Evolutionary conservation across 345 rosid species (phyloP), one percentile per base, ranked within the genome.

Genomic region (Anacardium occidentale): DNA sequence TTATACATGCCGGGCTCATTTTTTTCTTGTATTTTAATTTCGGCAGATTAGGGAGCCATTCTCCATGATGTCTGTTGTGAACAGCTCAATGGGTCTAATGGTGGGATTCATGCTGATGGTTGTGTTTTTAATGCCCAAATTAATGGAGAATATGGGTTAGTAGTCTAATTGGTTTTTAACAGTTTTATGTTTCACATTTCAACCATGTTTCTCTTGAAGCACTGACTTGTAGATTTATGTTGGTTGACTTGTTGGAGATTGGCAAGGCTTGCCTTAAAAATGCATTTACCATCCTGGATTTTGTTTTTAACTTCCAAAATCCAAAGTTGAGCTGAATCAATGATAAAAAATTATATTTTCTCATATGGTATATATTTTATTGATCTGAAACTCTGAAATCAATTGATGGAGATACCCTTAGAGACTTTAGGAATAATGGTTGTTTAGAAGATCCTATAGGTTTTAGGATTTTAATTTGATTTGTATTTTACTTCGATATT

Each of bases 1-100:
- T 45, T 57, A n/a, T 78, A 26, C 62, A 44, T 67, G 70, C 29
- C 72, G 54, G 66, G 66, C 57, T 44, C 76, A 64, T 71, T 69
- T 22, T 64, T 75, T 51, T 75, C 64, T 71, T 55, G 45, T 48
- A 4, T 64, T 48, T 77, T 69, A 29, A 29, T 29, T 29, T 29
- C 3, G 1, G 42, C 91, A 95, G 99, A 83, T 89, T 59, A 86
- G 99, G 66, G 99, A 95, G 74, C 97, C 99, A 56, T 92, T 95
- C 90, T 78, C 85, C 62, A 62, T 89, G 72, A 85, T 95, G 98
- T 81, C 93, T 42, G 42, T 95, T 60, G 82, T 89, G 77, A 95
- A 95, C 64, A 95, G 99, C 77, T 98, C 98, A 42, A 95, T 95
- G 99, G 99, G 99, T 76, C 88, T 95, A 54, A 95, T 92, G 99